Percentiles rank a stretch among this genome's conserved stretches.
These are phyloP conservation scores for Emiliania huxleyi DNA, from an alignment of 78 protist genomes.

Conservation along the genomic window DNA sequence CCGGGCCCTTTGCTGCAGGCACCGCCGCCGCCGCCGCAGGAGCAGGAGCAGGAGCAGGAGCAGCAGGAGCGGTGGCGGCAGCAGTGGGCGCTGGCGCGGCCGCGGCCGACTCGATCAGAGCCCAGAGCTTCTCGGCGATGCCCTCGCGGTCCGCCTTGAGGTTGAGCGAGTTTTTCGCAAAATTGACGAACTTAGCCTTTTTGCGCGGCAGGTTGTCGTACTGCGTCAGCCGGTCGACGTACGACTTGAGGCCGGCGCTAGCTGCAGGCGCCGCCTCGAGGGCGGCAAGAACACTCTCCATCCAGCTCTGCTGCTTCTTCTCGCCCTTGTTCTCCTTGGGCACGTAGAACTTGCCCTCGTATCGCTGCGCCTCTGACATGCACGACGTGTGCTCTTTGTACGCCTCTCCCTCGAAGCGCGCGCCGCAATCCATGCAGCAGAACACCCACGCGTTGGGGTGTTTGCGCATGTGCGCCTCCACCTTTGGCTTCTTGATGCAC, in stretches of 20 bases:
- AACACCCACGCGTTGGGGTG: background rate
- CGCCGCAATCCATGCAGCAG: background rate
- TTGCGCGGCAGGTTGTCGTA: background rate
- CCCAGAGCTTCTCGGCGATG: background rate
- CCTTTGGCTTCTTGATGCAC: background rate
- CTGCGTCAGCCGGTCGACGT: background rate
- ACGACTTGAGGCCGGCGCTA: background rate
- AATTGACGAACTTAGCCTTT: background rate
- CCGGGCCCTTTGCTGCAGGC: no score
- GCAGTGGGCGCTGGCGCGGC: background rate
- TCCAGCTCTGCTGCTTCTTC: background rate
- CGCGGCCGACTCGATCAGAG: background rate
- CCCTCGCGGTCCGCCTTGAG: background rate
- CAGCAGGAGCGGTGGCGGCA: background rate
- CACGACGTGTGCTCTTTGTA: background rate
- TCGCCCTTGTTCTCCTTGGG: background rate
- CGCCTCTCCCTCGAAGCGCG: background rate
- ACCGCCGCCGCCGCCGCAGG: no score
- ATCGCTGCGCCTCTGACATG: background rate
- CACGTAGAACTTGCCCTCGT: background rate
- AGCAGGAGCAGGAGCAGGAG: no score
- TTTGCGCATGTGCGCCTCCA: background rate
- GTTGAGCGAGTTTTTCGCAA: slow-evolving; percentile 9
- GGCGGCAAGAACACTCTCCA: background rate
- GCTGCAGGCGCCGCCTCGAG: background rate